Percentiles rank a stretch among this genome's conserved stretches.
Evolutionary conservation across 1,139 yeast genomes (phyloP).

Genomic region (Nakaseomyces delphensis): DNA sequence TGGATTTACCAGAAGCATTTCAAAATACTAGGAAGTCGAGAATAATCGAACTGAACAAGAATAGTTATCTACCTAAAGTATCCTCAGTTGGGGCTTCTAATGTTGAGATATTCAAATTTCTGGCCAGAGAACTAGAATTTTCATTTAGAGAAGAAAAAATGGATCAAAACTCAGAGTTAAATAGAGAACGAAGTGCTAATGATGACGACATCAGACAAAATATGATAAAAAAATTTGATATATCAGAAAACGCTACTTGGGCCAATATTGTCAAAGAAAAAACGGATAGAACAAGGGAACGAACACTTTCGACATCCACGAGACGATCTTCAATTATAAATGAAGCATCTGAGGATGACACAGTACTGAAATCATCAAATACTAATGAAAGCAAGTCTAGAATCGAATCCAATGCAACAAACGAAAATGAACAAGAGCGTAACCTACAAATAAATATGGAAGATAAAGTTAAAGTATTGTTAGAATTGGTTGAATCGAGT

Average conservation of each 20-base stretch:
- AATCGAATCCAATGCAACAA: conserved; percentile 3
- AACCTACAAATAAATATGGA: conserved; percentile 10
- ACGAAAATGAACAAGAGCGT: conserved; percentile 3
- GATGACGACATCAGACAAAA: background rate
- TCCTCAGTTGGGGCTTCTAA: conserved; percentile 25
- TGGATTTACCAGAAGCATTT: conserved; percentile 28
- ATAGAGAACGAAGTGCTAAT: conserved; percentile 6
- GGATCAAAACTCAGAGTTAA: conserved; percentile 9
- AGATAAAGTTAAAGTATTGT: conserved; percentile 16
- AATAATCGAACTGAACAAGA: conserved; percentile 11
- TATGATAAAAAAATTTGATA: conserved; percentile 25
- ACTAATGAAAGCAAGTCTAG: conserved; percentile 2
- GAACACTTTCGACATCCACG: conserved; percentile 2
- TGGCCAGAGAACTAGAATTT: conserved; percentile 29
- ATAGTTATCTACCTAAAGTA: conserved; percentile 9
- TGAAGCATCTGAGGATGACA: conserved; percentile 13
- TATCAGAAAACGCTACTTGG: conserved; percentile 31
- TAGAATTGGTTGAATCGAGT: conserved; percentile 26
- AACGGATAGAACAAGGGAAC: conserved; percentile 9
- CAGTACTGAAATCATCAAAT: background rate
- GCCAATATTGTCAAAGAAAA: conserved; percentile 25
- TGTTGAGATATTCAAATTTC: conserved; percentile 28
- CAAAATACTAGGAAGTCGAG: conserved; percentile 23
- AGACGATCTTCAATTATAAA: conserved; percentile 7
- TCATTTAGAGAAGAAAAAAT: conserved; percentile 20